Percentiles rank a stretch among this genome's conserved stretches.
These are phyloP conservation scores for Mycena vulgaris DNA, from an alignment of 768 basidiomycete species.

Conservation along the genomic window DNA sequence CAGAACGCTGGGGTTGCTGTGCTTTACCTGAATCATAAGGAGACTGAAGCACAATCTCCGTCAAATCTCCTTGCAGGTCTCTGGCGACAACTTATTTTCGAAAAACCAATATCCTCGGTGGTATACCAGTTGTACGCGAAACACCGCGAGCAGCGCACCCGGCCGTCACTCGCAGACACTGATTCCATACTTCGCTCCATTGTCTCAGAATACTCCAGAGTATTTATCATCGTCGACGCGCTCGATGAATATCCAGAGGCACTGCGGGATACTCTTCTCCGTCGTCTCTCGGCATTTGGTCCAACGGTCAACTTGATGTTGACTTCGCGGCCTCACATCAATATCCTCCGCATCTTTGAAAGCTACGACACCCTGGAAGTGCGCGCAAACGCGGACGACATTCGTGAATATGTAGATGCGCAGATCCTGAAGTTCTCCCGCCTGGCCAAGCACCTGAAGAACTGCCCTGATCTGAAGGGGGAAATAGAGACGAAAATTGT, in stretches of 20 bases:
- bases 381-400: slow-evolving; percentile 4
- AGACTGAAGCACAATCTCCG: too few relatives aligned
- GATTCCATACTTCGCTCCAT: neutral
- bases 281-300: neutral
- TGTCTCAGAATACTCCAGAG: too few relatives aligned
- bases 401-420: neutral
- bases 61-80: too few relatives aligned
- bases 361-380: neutral
- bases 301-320: slow-evolving; percentile 8
- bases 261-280: neutral
- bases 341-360: neutral
- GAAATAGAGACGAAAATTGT: neutral
- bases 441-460: neutral
- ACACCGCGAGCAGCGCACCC: too few relatives aligned
- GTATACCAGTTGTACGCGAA: neutral
- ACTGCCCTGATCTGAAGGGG: neutral
- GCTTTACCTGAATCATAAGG: slow-evolving; percentile 13
- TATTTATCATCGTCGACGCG: slow-evolving; percentile 20
- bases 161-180: neutral
- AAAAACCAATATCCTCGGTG: neutral
- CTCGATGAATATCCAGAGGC: slow-evolving; percentile 21
- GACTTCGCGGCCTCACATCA: slow-evolving; percentile 23
- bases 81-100: neutral
- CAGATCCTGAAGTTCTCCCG: slow-evolving; percentile 6
- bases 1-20: neutral